Base-by-base conservation (phyloP, 2,329 filamentous ascomycete genomes). In the Geosmithia flava region DNA sequence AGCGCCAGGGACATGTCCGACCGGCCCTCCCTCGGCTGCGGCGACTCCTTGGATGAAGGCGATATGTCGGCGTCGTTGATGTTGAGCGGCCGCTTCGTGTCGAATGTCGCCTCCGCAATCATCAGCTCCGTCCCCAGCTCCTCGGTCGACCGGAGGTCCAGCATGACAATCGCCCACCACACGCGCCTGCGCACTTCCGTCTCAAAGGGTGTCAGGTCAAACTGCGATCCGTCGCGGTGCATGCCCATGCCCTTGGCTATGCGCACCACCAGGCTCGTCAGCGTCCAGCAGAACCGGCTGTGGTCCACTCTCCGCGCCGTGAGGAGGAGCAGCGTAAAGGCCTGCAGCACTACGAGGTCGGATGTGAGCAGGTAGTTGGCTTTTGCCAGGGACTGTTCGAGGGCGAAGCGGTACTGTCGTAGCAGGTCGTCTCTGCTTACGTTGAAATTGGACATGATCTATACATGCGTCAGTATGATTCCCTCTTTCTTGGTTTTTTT, bases 191-290 rank as follows among this genome's bases (percentile, higher is more conserved):
- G 68, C 60, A 81, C 73, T 56, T 83, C 78, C 1, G 71, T 70
- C 48, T 83, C 78, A 49, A 77, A 80, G 0, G 76, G 72, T 0
- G 70, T 66, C 4, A 83, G 62, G 1, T 68, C 68, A 39, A 81
- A 68, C 44, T 68, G 60, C 3, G 64, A 62, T 11, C 70, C 69
- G 47, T 82, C 78, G 5, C 75, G 70, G 54, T 83, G 79, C 2
- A 83, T 64, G 1, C 80, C 80, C 53, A 81, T 70, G 2, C 75
- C 72, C 53, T 80, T 76, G 3, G 71, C 77, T 40, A 83, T 74
- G 6, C 79, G 70, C n/a, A 77, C 67, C 3, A 72, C 68, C 7
- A 81, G 64, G 1, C 76, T 77, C 0, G 75, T 76, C 52, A 82
- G 62, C 11, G 76, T 74, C 78, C 78, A 83, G 50, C 76, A 72